Evolutionary conservation across 164 flowering plant species (phyloP), one percentile per base, ranked within the genome.

Genomic region (Echeveria elegans): DNA sequence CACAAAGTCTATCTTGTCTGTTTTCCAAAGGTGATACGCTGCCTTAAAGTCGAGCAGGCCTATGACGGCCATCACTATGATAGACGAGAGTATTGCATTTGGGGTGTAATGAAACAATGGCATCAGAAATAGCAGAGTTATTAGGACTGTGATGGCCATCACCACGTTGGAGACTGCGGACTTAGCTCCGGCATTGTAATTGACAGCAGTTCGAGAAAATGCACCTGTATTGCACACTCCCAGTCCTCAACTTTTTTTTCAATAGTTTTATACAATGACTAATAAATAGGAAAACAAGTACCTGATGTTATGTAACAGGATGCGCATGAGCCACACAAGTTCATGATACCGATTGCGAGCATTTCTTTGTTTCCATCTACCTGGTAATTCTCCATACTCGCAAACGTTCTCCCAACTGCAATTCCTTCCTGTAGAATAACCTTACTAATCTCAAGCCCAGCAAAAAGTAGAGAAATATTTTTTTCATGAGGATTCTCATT

Each of bases 301-400:
- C 89, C 87, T 70, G 92, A 79, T 24, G 92, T 87, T 23, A 87
- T 75, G 71, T 77, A 87, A 71, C 92, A 87, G 1, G 88, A 87
- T 64, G 86, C 73, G 65, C 86, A 85, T 53, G 89, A 85, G 63
- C 89, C 89, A 62, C 78, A 82, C 73, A 85, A 74, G 81, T 87
- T 87, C 92, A 85, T 83, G 32, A 85, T 40, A 47, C 89, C 92
- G 68, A 87, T 82, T 19, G 92, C 88, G 75, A 82, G 77, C 89
- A 87, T 87, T 77, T 85, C 89, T 72, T 87, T 85, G 83, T 87
- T 87, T 4, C 89, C 89, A 70, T 85, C 88, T 26, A 87, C 82
- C 73, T 87, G 92, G 72, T 87, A 85, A 68, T 85, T 82, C 38
- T 76, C 72, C 68, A 85, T 67, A 23, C 83, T 34, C n/a, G 89